These are phyloP conservation scores for Metschnikowia amazonensis DNA, from an alignment of 805 yeast genomes.

Conservation along the genomic window DNA sequence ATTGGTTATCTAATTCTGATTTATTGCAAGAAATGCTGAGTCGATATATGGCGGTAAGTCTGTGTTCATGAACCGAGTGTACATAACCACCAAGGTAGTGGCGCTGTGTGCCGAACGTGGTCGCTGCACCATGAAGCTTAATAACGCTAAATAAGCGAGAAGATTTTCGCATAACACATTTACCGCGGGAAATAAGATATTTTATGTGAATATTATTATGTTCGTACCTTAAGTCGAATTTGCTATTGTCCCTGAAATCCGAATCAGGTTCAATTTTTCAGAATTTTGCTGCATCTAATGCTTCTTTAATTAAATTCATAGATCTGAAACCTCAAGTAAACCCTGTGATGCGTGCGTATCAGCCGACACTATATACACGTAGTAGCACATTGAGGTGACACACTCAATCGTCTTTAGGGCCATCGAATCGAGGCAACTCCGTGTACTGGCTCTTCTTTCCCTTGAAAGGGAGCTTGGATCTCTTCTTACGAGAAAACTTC, in stretches of 20 bases:
- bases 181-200: background rate
- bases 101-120: background rate
- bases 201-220: background rate
- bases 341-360: background rate
- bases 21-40: background rate
- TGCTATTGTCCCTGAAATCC: too few species aligned
- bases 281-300: background rate
- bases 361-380: background rate
- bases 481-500: conserved; percentile 22
- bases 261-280: background rate
- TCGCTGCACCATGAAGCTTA: background rate
- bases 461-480: conserved; percentile 24
- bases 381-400: too few species aligned
- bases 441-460: conserved; percentile 21
- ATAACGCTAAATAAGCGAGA: background rate
- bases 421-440: conserved; percentile 33
- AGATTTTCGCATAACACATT: background rate
- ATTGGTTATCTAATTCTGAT: background rate
- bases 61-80: background rate
- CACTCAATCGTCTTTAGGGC: conserved; percentile 15
- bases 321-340: background rate
- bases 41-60: background rate
- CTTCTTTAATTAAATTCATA: background rate
- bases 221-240: too few species aligned
- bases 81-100: conserved; percentile 6